phyloP scores from a whole-genome alignment of 139 green algal genomes.

The Deuterostichococcus epilithicus region DNA sequence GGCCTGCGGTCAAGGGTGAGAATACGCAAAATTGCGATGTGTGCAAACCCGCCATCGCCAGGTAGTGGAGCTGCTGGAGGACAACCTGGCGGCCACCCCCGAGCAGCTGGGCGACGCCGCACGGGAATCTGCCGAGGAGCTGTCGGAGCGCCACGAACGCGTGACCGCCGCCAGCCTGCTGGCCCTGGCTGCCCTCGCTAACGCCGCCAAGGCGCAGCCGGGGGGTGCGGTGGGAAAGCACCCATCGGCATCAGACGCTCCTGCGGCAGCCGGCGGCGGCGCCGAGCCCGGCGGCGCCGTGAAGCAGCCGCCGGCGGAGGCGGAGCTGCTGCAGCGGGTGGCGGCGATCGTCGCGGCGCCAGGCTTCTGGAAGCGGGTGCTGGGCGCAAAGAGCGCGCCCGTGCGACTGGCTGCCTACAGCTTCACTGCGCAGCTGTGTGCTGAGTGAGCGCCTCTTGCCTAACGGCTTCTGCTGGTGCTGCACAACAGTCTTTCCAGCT shows the following conservation, averaged over 20 bases:
- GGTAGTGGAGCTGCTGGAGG: slow-evolving; percentile 40
- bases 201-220: background rate
- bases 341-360: background rate
- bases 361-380: slow-evolving; percentile 42
- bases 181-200: slow-evolving; percentile 39
- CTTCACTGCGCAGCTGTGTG: slow-evolving; percentile 15
- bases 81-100: slow-evolving; percentile 40
- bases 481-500: background rate
- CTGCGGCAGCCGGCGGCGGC: background rate
- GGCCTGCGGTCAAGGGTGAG: no score
- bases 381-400: slow-evolving; percentile 29
- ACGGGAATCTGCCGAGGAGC: slow-evolving; percentile 67
- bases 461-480: background rate
- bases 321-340: background rate
- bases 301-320: background rate
- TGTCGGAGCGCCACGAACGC: slow-evolving; percentile 62
- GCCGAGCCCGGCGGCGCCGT: no score
- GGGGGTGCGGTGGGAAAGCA: background rate
- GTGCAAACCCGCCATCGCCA: slow-evolving; percentile 31
- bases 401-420: slow-evolving; percentile 51
- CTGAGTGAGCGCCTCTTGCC: background rate
- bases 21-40: no score
- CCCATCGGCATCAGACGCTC: background rate
- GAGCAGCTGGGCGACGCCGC: slow-evolving; percentile 52
- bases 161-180: slow-evolving; percentile 48